phyloP scores from a whole-genome alignment of 352 stramenopile genomes.

The Globisporangium perplexum region DNA sequence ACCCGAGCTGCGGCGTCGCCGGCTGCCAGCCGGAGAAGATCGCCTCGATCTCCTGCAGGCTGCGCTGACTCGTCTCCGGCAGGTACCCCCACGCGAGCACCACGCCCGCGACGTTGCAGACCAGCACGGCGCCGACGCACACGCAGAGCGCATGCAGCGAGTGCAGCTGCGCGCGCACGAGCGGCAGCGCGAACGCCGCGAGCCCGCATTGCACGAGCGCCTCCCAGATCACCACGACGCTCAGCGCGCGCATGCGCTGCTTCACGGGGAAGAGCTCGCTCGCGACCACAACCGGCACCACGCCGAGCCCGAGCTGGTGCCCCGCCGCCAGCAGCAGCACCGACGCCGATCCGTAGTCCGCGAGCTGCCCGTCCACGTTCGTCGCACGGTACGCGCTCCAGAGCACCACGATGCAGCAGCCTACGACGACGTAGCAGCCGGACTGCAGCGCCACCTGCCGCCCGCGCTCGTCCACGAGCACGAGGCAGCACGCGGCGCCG shows the following conservation, averaged over 20 bases:
- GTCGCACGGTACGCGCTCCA: conserved; percentile 32
- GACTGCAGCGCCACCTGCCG: conserved; percentile 42
- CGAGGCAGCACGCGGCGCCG: conserved; percentile 44
- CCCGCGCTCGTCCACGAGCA: conserved; percentile 64
- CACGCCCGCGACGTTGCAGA: conserved; percentile 37
- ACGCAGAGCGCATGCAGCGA: conserved; percentile 31
- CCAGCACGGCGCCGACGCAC: conserved; percentile 31
- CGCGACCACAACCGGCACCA: conserved; percentile 49
- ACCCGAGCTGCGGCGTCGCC: conserved; percentile 48
- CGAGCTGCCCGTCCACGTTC: conserved; percentile 24
- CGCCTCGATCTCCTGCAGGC: conserved; percentile 76
- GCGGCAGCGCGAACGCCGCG: conserved; percentile 21
- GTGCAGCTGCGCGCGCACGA: conserved; percentile 26
- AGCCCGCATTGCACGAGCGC: conserved; percentile 34
- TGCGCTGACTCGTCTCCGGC: conserved; percentile 68
- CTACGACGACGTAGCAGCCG: conserved; percentile 48
- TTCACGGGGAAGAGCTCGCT: conserved; percentile 71
- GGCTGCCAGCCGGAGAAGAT: conserved; percentile 71
- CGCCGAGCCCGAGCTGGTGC: conserved; percentile 55
- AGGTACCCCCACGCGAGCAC: conserved; percentile 61
- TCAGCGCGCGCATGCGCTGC: conserved; percentile 56
- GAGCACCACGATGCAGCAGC: conserved; percentile 42
- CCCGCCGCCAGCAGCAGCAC: conserved; percentile 61
- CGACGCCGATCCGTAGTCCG: conserved; percentile 50
- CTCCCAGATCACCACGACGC: conserved; percentile 63